Conservation (phyloP, 192 early-diverging fungal genomes). For the Gamsiella multidivaricata region DNA sequence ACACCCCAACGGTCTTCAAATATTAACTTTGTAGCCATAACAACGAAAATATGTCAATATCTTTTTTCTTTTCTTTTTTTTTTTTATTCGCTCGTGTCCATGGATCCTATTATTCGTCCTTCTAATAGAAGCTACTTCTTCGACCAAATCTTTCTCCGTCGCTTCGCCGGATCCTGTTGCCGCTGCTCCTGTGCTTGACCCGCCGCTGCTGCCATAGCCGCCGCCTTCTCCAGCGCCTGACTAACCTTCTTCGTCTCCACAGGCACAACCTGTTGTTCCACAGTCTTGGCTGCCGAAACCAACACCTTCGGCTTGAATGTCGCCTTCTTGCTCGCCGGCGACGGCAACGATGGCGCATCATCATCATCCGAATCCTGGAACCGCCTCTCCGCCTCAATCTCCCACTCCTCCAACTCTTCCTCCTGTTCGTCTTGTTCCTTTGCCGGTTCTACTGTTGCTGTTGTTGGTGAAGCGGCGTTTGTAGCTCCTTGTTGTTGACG, state of each 20-base stretch:
- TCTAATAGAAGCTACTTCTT: conserved; percentile 23
- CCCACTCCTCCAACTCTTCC: conserved; percentile 54
- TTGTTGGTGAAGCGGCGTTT: neutral
- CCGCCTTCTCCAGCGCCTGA: conserved; percentile 3
- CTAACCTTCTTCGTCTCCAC: conserved; percentile 14
- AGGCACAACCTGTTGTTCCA: neutral
- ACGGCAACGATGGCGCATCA: conserved; percentile 27
- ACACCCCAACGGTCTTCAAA: too few species aligned
- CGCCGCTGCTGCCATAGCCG: neutral
- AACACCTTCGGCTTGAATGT: conserved; percentile 1
- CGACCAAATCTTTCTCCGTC: conserved; percentile 43
- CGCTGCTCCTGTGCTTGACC: too few species aligned
- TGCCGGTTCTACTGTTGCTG: neutral
- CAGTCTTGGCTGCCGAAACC: neutral
- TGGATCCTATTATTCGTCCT: too few species aligned
- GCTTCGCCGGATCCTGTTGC: conserved; percentile 44
- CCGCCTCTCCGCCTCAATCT: conserved; percentile 50
- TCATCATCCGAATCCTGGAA: conserved; percentile 51
- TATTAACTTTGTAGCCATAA: too few species aligned
- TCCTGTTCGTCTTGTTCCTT: conserved; percentile 25
- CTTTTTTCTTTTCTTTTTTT: too few species aligned
- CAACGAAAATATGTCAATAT: too few species aligned
- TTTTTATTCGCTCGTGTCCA: too few species aligned
- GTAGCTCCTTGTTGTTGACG: neutral
- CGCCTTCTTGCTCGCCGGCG: conserved; percentile 13